Base-by-base conservation (phyloP, 2,329 filamentous ascomycete genomes). In the Dothideomycetidae sp. region DNA sequence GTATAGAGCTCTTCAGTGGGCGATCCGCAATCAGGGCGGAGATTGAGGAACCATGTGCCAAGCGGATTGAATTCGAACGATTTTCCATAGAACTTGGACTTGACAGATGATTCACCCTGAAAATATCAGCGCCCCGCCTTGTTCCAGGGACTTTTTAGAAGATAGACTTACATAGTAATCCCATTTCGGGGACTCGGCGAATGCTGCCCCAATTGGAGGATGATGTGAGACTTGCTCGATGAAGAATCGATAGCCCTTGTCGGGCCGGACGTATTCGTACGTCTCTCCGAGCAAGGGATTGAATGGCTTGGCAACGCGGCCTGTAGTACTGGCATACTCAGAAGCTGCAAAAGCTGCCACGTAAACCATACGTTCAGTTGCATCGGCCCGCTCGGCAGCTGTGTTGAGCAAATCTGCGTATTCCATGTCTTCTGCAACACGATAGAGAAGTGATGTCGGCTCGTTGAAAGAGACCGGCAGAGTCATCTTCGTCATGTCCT, bases 401-500 rank as follows among this genome's bases (percentile, higher is more conserved):
- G 78, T 75, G 51, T 98, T 85, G 19, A 98, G 69, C 5, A 98
- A 73, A 49, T 96, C 84, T 0, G 82, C 81, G 53, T 98, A 98
- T 59, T 98, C 90, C 82, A 98, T 88, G 53, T 98, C 90, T 61
- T 98, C 90, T 4, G 83, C 84, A 30, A 92, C 88, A 54, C 90
- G 82, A 58, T 96, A 90, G 5, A 98, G 70, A 10, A 98, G 66
- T 4, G 90, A 96, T 0, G 90, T 98, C 1, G 90, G 90, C 59
- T 98, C 90, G 60, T 98, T 98, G 66, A 98, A 96, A 1, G 90
- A 93, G 2, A 98, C 90, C 0, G 90, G 90, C 13, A 98, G 65
- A 0, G 90, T 96, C 88, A 98, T 98, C 66, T 92, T 96, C 26
- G 90, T 96, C 90, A 98, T 96, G 54, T 98, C 90, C 58, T 98